A percentile compares a stretch with the other conserved stretches of the same genome.
phyloP scores from a whole-genome alignment of 352 stramenopile species.

The Phytopythium oedochilum region DNA sequence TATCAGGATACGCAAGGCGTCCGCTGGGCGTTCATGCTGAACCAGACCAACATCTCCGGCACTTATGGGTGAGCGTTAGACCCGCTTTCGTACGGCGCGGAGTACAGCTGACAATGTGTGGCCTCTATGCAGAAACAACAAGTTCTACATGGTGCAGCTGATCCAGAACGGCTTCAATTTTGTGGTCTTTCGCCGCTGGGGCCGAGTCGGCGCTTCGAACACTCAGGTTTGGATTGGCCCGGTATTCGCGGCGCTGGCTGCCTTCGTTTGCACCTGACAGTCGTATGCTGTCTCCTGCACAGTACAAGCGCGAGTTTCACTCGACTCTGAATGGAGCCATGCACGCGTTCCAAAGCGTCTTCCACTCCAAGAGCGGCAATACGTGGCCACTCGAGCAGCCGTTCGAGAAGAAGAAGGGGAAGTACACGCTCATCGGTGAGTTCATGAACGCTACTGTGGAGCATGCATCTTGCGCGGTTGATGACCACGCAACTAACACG shows the following conservation, averaged over 20 bases:
- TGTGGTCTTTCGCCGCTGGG: slow-evolving; percentile 65
- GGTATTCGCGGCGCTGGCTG: background rate
- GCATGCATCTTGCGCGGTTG: no score
- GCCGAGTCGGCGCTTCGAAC: slow-evolving; percentile 50
- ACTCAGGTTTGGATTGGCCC: slow-evolving; percentile 24
- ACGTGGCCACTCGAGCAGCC: slow-evolving; percentile 37
- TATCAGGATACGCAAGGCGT: slow-evolving; percentile 39
- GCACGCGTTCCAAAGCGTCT: slow-evolving; percentile 38
- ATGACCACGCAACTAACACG: no score
- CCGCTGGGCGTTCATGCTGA: slow-evolving; percentile 75
- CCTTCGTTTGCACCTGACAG: background rate
- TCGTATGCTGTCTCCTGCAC: no score
- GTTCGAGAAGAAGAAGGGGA: slow-evolving; percentile 45
- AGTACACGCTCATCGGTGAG: slow-evolving; percentile 65
- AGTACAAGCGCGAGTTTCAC: background rate
- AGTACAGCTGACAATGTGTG: background rate
- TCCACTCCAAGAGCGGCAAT: slow-evolving; percentile 54
- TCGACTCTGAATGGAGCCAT: slow-evolving; percentile 16
- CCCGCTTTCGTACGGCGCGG: no score
- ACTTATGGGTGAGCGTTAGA: slow-evolving; percentile 30
- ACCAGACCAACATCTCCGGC: slow-evolving; percentile 63
- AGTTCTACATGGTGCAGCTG: slow-evolving; percentile 71
- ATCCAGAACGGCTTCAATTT: slow-evolving; percentile 36
- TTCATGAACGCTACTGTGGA: no score
- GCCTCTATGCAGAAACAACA: slow-evolving; percentile 79